Conservation (phyloP, 148 eudicot species). For the Hydrangea macrophylla region DNA sequence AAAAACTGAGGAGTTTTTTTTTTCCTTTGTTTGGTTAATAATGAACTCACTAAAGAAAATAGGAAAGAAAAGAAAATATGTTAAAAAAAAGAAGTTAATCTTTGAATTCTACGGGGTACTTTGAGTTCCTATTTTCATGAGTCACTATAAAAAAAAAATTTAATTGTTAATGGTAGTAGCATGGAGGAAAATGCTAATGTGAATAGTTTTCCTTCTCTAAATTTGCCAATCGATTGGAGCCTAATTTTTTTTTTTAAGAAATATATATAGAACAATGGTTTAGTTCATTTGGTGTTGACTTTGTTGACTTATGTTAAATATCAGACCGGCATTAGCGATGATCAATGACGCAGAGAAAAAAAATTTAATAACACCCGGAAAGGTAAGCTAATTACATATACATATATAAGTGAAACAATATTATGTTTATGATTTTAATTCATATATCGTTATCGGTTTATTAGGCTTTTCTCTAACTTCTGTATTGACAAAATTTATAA, state of each 20-base stretch:
- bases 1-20: too few relatives aligned
- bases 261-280: background rate
- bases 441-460: background rate
- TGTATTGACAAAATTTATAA: background rate
- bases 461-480: background rate
- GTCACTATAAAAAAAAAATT: too few relatives aligned
- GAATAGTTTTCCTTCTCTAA: too few relatives aligned
- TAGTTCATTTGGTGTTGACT: background rate
- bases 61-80: too few relatives aligned
- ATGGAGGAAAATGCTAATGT: too few relatives aligned
- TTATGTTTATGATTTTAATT: background rate
- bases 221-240: background rate
- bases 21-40: too few relatives aligned
- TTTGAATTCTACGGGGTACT: too few relatives aligned
- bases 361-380: conserved; percentile 74
- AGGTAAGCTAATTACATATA: conserved; percentile 38
- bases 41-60: too few relatives aligned
- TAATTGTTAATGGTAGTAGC: too few relatives aligned
- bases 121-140: too few relatives aligned
- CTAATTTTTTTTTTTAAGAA: too few relatives aligned
- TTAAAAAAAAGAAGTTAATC: too few relatives aligned
- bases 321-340: conserved; percentile 91
- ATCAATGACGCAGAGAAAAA: conserved; percentile 89
- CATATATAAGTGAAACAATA: background rate
- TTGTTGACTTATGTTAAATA: background rate